Evolutionary conservation across 805 yeast genomes (phyloP).

Genomic region (Deakozyma indianensis): DNA sequence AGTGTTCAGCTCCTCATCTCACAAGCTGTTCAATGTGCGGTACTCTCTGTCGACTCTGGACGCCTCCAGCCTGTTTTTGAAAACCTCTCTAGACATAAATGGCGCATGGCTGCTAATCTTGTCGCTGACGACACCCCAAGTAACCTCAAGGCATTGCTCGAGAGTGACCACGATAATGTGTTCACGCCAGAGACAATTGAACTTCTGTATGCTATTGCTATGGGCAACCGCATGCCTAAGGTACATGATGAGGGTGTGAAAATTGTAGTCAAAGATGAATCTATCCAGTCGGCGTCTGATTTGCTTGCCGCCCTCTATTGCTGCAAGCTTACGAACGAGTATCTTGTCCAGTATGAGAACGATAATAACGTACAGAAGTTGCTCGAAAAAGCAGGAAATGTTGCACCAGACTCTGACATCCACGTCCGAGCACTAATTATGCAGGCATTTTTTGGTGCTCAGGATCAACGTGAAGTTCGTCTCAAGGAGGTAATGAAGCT

Average conservation of each 20-base stretch:
- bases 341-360: conserved; percentile 9
- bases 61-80: conserved; percentile 8
- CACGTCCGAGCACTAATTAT: not conserved
- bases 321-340: conserved; percentile 12
- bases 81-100: conserved; percentile 8
- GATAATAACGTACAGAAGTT: not conserved
- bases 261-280: conserved; percentile 11
- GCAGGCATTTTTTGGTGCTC: conserved; percentile 12
- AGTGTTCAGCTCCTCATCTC: conserved; percentile 14
- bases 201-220: conserved; percentile 7
- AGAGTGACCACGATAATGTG: conserved; percentile 11
- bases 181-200: conserved; percentile 15
- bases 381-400: conserved; percentile 10
- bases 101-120: conserved; percentile 16
- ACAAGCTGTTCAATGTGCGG: conserved; percentile 19
- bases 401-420: conserved; percentile 16
- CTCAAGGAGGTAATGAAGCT: not conserved
- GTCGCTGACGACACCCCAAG: not conserved
- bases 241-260: conserved; percentile 12
- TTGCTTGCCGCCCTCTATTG: conserved; percentile 18
- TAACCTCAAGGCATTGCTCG: not conserved
- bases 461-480: conserved; percentile 1
- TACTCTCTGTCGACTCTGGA: conserved; percentile 11
- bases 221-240: conserved; percentile 3
- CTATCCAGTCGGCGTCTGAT: conserved; percentile 16